Evolutionary conservation across 768 basidiomycete species (phyloP).

Genomic region (Serendipita sp.): DNA sequence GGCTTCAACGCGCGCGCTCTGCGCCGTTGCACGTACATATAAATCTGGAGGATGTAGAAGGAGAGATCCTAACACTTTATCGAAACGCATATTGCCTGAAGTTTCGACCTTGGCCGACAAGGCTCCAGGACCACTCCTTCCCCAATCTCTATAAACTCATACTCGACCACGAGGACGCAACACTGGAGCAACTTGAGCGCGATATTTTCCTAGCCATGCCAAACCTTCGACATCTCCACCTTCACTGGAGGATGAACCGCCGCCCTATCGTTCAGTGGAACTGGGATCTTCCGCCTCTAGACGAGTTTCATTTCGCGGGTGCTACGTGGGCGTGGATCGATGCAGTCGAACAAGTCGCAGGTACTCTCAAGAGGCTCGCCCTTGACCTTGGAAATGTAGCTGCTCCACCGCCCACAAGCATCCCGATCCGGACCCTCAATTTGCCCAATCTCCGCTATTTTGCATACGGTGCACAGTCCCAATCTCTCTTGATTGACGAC

Average conservation of each 20-base stretch:
- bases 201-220: not conserved
- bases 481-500: not conserved
- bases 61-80: not conserved
- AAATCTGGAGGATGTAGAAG: not conserved
- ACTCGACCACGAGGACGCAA: not conserved
- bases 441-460: constrained; percentile 1
- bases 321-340: not conserved
- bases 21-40: not conserved
- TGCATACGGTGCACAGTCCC: not conserved
- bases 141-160: not conserved
- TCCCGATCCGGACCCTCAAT: not conserved
- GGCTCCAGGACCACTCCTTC: not conserved
- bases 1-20: not conserved
- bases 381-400: not conserved
- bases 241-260: not conserved
- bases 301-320: constrained; percentile 1
- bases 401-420: not conserved
- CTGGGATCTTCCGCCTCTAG: constrained; percentile 1
- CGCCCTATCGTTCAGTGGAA: not conserved
- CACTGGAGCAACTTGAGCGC: not conserved
- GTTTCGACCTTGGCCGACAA: constrained; percentile 2
- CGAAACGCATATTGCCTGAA: not conserved
- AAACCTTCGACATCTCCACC: not conserved
- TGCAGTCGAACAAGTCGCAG: not conserved
- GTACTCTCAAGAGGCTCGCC: not conserved